Conservation (phyloP, 768 basidiomycete species). For the Suillus sp. region DNA sequence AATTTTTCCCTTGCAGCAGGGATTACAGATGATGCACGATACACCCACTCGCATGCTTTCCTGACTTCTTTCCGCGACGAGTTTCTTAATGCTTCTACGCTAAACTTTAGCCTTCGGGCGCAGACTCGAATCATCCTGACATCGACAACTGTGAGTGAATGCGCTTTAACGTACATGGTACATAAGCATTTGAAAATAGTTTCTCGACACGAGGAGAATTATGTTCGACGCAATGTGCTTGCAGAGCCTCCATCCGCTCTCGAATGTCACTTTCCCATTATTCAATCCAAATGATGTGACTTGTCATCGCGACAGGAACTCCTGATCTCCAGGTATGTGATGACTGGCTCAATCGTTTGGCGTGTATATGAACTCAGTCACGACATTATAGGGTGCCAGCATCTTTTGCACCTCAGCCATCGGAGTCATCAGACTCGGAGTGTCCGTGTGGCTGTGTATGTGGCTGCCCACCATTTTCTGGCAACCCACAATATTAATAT, state of each 20-base stretch:
- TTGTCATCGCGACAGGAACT: slow-evolving; percentile 31
- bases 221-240: slow-evolving; percentile 76
- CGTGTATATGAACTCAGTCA: background rate
- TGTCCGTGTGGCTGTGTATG: background rate
- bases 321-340: slow-evolving; percentile 41
- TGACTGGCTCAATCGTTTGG: slow-evolving; percentile 2
- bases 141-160: slow-evolving; percentile 47
- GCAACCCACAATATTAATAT: no score
- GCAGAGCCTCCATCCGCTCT: no score
- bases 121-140: slow-evolving; percentile 35
- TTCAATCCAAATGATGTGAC: slow-evolving; percentile 40
- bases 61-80: slow-evolving; percentile 68
- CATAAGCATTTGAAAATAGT: slow-evolving; percentile 31
- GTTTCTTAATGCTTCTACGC: slow-evolving; percentile 57
- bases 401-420: slow-evolving; percentile 41
- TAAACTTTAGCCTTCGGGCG: slow-evolving; percentile 60
- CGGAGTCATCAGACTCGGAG: background rate
- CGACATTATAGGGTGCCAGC: slow-evolving; percentile 43
- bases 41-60: slow-evolving; percentile 53
- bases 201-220: slow-evolving; percentile 42
- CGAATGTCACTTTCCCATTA: no score
- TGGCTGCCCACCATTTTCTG: background rate
- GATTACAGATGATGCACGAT: slow-evolving; percentile 68
- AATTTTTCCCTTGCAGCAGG: slow-evolving; percentile 45
- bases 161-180: slow-evolving; percentile 9